Percentiles rank a stretch among this genome's conserved stretches.
Evolutionary conservation across 2,329 filamentous ascomycete species (phyloP).

Genomic region (Ophiostoma himal-ulmi): DNA sequence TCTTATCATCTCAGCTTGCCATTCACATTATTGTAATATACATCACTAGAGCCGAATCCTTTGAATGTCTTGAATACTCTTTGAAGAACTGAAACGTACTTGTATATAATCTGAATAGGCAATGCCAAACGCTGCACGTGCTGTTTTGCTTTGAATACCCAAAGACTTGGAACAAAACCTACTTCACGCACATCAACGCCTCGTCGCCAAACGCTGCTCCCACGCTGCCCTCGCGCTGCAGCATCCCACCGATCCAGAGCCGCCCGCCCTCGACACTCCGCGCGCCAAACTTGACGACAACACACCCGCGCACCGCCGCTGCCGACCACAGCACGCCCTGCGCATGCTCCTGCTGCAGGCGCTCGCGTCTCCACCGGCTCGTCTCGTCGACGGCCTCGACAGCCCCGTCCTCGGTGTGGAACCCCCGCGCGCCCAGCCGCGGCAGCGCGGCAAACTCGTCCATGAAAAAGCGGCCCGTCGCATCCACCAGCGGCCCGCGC

Average conservation of each 20-base stretch:
- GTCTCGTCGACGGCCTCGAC: conserved; percentile 37
- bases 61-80: neutral
- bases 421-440: conserved; percentile 76
- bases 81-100: too few relatives aligned
- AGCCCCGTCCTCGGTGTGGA: conserved; percentile 45
- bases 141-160: neutral
- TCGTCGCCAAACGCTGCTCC: conserved; percentile 69
- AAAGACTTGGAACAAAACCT: neutral
- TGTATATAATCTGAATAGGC: neutral
- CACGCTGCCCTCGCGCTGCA: conserved; percentile 68
- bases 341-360: conserved; percentile 53
- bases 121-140: neutral
- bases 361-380: conserved; percentile 50
- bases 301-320: conserved; percentile 71
- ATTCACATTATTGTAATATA: neutral
- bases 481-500: conserved; percentile 62
- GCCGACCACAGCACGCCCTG: conserved; percentile 73
- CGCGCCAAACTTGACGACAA: conserved; percentile 87
- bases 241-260: conserved; percentile 71
- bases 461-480: conserved; percentile 68
- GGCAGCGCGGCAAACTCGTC: conserved; percentile 71
- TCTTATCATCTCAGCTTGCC: neutral
- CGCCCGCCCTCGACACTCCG: conserved; percentile 73
- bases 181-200: conserved; percentile 68
- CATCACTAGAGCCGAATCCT: neutral